Percentiles rank a stretch among this genome's conserved stretches.
Conservation (phyloP, 2,329 filamentous ascomycete species). For the Penicillium sp. region DNA sequence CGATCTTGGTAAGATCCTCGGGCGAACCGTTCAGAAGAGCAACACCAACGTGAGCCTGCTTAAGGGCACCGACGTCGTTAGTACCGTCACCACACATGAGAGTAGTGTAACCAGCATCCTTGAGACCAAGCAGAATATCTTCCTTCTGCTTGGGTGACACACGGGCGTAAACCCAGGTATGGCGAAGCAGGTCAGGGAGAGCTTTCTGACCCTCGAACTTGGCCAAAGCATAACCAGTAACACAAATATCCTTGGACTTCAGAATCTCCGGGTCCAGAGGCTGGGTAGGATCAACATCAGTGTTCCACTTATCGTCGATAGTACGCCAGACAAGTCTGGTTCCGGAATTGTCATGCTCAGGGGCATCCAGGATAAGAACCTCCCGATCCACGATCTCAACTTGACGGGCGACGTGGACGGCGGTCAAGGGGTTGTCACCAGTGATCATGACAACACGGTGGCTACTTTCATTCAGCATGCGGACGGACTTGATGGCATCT, state of each 20-base stretch:
- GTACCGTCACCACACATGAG: conserved; percentile 98
- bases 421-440: conserved; percentile 94
- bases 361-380: conserved; percentile 90
- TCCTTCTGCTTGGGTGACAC: conserved; percentile 99
- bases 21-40: conserved; percentile 92
- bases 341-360: conserved; percentile 81
- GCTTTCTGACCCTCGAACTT: conserved; percentile 83
- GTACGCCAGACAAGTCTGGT: conserved; percentile 90
- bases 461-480: conserved; percentile 98
- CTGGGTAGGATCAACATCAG: conserved; percentile 81
- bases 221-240: conserved; percentile 89
- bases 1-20: conserved; percentile 87
- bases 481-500: conserved; percentile 89
- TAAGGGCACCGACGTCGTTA: conserved; percentile 95
- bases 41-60: conserved; percentile 96
- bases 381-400: conserved; percentile 98
- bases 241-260: conserved; percentile 84
- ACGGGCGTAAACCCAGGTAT: conserved; percentile 97
- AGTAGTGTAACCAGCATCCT: conserved; percentile 96
- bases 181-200: conserved; percentile 75
- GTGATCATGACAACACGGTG: conserved; percentile 99
- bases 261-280: conserved; percentile 81
- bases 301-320: conserved; percentile 84
- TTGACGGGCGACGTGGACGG: conserved; percentile 90
- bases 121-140: conserved; percentile 93